Percentiles rank a stretch among this genome's conserved stretches.
Conservation (phyloP, 805 yeast species). For the Candida tammaniensis region DNA sequence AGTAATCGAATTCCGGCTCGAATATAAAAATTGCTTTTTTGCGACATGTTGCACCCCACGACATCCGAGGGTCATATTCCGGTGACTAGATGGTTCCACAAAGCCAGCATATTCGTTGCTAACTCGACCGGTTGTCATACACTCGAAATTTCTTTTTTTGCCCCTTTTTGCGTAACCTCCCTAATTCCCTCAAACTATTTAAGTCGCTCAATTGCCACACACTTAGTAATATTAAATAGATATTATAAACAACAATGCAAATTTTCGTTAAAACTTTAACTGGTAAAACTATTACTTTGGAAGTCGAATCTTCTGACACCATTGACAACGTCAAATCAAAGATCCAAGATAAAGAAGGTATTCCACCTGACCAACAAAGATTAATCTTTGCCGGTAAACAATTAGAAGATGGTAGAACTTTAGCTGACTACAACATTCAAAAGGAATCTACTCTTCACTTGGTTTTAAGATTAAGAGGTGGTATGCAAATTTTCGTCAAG, state of each 20-base stretch:
- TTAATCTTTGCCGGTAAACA: constrained; percentile 99
- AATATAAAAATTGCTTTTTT: too few species aligned
- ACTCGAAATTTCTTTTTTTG: constrained; percentile 5
- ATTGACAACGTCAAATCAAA: constrained; percentile 98
- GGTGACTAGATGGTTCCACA: too few species aligned
- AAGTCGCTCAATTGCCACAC: constrained; percentile 6
- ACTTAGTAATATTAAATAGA: constrained; percentile 1
- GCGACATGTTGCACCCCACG: too few species aligned
- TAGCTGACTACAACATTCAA: constrained; percentile 99
- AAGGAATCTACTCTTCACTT: constrained; percentile 97
- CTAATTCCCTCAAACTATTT: constrained; percentile 4
- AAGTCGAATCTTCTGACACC: constrained; percentile 98
- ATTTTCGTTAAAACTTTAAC: constrained; percentile 99
- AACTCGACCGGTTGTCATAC: too few species aligned
- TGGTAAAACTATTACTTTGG: constrained; percentile 98
- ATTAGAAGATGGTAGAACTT: constrained; percentile 98
- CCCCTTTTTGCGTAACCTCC: constrained; percentile 4
- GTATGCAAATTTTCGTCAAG: constrained; percentile 58
- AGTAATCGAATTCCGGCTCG: too few species aligned
- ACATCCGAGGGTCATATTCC: too few species aligned
- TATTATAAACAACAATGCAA: constrained; percentile 56
- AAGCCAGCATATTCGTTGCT: too few species aligned
- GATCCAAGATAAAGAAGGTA: constrained; percentile 99
- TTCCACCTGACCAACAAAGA: constrained; percentile 99
- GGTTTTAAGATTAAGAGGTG: constrained; percentile 95